Evolutionary conservation across 2,329 filamentous ascomycete genomes (phyloP), one percentile per base, ranked within the genome.

Genomic region (Pseudogymnoascus sp.): DNA sequence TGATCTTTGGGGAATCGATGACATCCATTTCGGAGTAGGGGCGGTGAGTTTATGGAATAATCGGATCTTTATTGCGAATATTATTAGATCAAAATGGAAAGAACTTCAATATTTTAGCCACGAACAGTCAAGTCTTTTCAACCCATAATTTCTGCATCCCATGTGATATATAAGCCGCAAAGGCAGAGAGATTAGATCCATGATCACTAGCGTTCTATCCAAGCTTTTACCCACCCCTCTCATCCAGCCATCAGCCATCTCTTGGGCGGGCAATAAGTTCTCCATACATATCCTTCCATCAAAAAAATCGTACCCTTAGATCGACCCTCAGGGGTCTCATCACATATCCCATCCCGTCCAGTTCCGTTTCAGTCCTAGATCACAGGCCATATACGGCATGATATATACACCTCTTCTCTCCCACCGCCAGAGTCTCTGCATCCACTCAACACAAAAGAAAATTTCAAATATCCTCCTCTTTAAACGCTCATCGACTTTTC

Each of bases 161-260:
- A 19, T 19, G 19, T 19, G 19, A 19, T 19, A 19, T 19, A 19
- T 19, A 19, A 19, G 19, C 19, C 19, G 19, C 19, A 2, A 19
- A 19, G 19, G 19, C 19, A 19, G 19, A 19, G 19, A 55, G 49
- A 55, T 55, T 55, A 55, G 49, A 55, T 55, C 29, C 49, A 55
- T 55, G 49, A 55, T 55, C 49, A 55, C 49, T 55, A 55, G 49
- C 49, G 49, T 55, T 55, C 49, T 55, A 55, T 55, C 29, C 29
- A 55, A 55, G 49, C 49, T 55, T 55, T 55, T 55, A 33, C 49
- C 49, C 29, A 19, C 26, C 45, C 12, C n/a, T 12, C 8, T 2
- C 49, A 55, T 55, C 49, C 49, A 55, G 49, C 49, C 29, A 33
- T 55, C 29, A 55, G 29, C 49, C 29, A 55, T 55, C 29, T 55